phyloP scores from a whole-genome alignment of 1,139 yeast species.

The Lodderomyces orthopsilosis region DNA sequence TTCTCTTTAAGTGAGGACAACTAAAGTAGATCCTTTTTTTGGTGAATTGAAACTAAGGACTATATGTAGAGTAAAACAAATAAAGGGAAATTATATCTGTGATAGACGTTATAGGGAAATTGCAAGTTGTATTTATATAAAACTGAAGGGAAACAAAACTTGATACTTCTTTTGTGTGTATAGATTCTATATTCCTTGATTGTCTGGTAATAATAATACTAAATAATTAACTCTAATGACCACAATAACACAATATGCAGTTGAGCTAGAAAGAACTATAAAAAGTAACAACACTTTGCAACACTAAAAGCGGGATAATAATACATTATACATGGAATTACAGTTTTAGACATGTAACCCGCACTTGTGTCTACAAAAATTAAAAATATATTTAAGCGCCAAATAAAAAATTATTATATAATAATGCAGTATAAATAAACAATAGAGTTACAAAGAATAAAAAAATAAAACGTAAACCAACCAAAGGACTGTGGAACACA shows the following conservation, averaged over 20 bases:
- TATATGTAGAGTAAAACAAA: no score
- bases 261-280: no score
- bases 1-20: no score
- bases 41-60: not conserved
- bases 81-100: no score
- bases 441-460: not conserved
- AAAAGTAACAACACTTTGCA: not conserved
- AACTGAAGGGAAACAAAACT: not conserved
- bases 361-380: not conserved
- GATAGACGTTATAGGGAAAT: not conserved
- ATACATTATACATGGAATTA: not conserved
- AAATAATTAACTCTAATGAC: no score
- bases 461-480: not conserved
- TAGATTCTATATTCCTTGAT: not conserved
- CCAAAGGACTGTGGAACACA: no score
- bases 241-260: not conserved
- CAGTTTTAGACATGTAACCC: conserved; percentile 3
- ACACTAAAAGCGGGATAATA: not conserved
- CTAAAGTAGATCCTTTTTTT: no score
- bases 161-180: not conserved
- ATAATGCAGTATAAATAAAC: not conserved
- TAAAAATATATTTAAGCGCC: not conserved
- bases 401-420: not conserved
- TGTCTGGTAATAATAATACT: no score
- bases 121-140: conserved; percentile 1